Base-by-base conservation (phyloP, 495 filamentous ascomycete species). In the Aspergillus olivimuriae region DNA sequence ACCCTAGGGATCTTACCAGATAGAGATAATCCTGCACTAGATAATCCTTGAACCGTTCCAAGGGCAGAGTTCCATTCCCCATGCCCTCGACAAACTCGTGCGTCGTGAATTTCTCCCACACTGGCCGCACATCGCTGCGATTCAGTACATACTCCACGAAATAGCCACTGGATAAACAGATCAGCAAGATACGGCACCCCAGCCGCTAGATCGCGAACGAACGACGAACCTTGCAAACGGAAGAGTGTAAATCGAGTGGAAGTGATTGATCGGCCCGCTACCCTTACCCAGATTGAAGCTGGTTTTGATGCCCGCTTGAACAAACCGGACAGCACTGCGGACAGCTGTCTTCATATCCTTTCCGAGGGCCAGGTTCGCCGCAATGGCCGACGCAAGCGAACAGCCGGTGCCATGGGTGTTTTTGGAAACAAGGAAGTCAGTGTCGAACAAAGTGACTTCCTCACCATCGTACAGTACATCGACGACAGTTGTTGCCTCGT, bases 401-500 rank as follows among this genome's bases (percentile, higher is more conserved):
- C 92, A 98, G 15, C 92, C 92, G 5, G 92, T 98, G 2, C 92
- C 92, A 62, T 98, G 92, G 2, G 92, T 98, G 49, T 92, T 89
- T 47, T 72, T 83, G 4, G 83, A 84, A 2, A 73, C 58, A 17
- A 84, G 63, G 55, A 82, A 95, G 2, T 70, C 71, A 7, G 73
- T 84, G 60, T 89, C 78, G 32, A 92, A 74, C 19, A 80, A 63
- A 1, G 75, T 70, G 0, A 66, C 51, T 14, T 75, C 48, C 0
- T 66, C 67, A 3, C 77, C 74, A 26, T 88, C 81, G 46, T 76
- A 76, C 2, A 95, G 71, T 19, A 94, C 72, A 59, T 97, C 83
- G 19, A 94, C 68, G 2, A 95, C 78, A 4, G 76, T 58, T 17
- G 83, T 68, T 34, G 65, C 77, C 21, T 89, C 82, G 17, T 66